Evolutionary conservation across 441 rosid genomes (phyloP), one percentile per base, ranked within the genome.

Genomic region (Geranium incanum): DNA sequence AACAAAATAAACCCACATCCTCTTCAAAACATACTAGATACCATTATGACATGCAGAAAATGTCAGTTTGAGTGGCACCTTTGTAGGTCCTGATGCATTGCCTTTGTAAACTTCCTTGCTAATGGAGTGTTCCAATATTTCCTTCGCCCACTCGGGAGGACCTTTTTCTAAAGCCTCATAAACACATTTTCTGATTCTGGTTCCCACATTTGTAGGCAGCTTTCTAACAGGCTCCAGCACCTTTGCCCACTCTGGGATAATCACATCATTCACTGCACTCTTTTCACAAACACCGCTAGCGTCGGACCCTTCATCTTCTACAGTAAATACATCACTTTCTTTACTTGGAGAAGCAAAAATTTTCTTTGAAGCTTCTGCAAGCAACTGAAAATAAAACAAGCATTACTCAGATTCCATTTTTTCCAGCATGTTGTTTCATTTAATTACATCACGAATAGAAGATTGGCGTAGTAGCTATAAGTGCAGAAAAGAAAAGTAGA

Each of bases 1-100:
- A 60, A 60, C 12, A 60, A 60, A 60, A 60, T 60, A 11, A 28
- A 62, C 12, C 66, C 66, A 21, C 15, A 19, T 62, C 36, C 37
- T 62, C 8, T 11, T 21, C 37, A 6, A 28, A 62, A 62, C 36
- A 62, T 21, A 62, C 37, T 9, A 9, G 66, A 21, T 62, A 8
- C 11, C 37, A 23, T 62, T 62, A 62, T 62, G 9, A 62, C 15
- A 62, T 28, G n/a, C 37, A 62, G 15, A 28, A 62, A 33, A 62
- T 62, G 36, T 19, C 65, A 62, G 66, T 62, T 62, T 62, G 9
- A 23, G 67, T 50, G 71, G 76, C 77, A 95, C 99, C 99, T 95
- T 95, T 67, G 99, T 95, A 39, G 99, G 99, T 73, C 99, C 99
- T 67, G 98, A 95, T 16, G 99, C 99, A 83, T 95, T 95, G 84